Evolutionary conservation across 345 rosid species (phyloP), one percentile per base, ranked within the genome.

Genomic region (Pseudoturritis turrita): DNA sequence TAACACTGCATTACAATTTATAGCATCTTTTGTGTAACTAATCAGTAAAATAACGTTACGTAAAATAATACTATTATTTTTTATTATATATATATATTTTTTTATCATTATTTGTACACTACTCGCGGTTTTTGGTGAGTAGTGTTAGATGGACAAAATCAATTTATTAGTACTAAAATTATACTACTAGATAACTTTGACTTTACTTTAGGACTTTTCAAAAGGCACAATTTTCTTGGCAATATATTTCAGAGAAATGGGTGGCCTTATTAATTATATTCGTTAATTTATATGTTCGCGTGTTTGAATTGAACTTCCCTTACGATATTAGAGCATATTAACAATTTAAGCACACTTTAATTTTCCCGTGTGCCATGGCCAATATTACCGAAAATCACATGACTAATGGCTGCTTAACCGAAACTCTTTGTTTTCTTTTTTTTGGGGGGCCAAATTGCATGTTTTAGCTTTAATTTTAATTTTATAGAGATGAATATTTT

Each of bases 201-300:
- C 47, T 43, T 72, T 52, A 15, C 63, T 62, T 46, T 39, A 1
- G 5, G 76, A 72, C 70, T 72, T 72, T 63, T 72, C 63, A 62
- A 46, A 58, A 1, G 17, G 26, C 46, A 45, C 13, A 33, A 0
- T 5, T 71, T 71, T 71, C 57, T 2, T 45, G 25, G 54, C 62
- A 21, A 15, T 33, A 5, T 15, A 19, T n/a, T 8, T 55, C 15
- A 37, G 51, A 60, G 41, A 49, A 49, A 39, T 31, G 12, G 49
- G 25, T 57, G 49, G 58, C 10, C 7, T 6, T 45, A 23, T 44
- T 31, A 55, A 19, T 29, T 41, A 51, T 58, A 41, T n/a, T 56
- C 19, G 3, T 1, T 28, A 41, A 3, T 5, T 21, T 44, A 56
- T 14, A 39, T 53, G 17, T 11, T 62, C 49, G 15, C 76, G 76